A percentile compares a stretch with the other conserved stretches of the same genome.
Evolutionary conservation across 1,139 yeast genomes (phyloP).

Genomic region (Arxiozyma bovina): DNA sequence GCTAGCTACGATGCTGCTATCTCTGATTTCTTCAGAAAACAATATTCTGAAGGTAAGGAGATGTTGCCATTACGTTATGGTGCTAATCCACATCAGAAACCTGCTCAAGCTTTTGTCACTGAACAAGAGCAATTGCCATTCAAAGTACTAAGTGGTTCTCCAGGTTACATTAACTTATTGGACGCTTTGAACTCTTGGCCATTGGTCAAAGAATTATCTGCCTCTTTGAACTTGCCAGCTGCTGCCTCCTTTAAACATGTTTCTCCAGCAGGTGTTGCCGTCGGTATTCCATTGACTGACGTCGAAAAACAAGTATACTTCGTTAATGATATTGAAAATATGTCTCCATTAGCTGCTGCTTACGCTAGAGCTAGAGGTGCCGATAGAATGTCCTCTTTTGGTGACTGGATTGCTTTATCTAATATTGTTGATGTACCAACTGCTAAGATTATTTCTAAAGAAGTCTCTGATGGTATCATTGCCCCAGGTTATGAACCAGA

Average conservation of each 20-base stretch:
- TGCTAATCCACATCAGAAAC: constrained; percentile 98
- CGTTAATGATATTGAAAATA: constrained; percentile 86
- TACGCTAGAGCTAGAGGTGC: constrained; percentile 99
- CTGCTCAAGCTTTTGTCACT: constrained; percentile 91
- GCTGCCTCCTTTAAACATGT: constrained; percentile 99
- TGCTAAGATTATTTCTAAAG: constrained; percentile 93
- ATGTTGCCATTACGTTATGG: constrained; percentile 96
- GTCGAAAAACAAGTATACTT: constrained; percentile 91
- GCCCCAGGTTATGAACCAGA: constrained; percentile 95
- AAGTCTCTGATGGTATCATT: constrained; percentile 96
- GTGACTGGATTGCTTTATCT: constrained; percentile 95
- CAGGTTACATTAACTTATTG: constrained; percentile 91
- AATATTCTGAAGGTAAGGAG: constrained; percentile 78
- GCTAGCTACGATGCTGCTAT: constrained; percentile 95
- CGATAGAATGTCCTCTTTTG: constrained; percentile 98
- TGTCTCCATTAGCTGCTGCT: constrained; percentile 94
- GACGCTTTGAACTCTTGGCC: constrained; percentile 99
- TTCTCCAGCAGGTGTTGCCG: constrained; percentile 98
- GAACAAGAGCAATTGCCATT: constrained; percentile 79
- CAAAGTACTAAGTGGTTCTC: constrained; percentile 87
- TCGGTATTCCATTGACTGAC: constrained; percentile 84
- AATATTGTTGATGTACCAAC: constrained; percentile 95
- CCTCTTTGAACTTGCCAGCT: constrained; percentile 90
- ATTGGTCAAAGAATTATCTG: constrained; percentile 88
- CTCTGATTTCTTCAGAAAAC: constrained; percentile 94